Conservation (phyloP, 805 yeast species). For the Wickerhamiella galacta region DNA sequence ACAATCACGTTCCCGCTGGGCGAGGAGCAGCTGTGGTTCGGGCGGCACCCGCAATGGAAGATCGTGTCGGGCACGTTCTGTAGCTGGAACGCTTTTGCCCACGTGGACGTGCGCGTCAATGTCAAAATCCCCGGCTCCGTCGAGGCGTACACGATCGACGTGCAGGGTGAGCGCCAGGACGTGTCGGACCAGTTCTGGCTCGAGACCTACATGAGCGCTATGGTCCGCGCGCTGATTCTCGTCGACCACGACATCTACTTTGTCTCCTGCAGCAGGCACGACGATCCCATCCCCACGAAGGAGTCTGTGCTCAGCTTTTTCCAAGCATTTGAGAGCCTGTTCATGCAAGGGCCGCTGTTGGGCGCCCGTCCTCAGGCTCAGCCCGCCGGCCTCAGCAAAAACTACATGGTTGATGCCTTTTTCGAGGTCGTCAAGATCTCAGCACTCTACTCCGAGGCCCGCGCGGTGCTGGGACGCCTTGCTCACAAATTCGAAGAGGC, state of each 20-base stretch:
- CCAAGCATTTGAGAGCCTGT: conserved; percentile 48
- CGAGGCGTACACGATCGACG: conserved; percentile 24
- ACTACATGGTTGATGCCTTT: conserved; percentile 64
- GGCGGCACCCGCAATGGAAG: conserved; percentile 32
- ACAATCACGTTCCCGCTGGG: conserved; percentile 30
- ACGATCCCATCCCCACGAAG: conserved; percentile 50
- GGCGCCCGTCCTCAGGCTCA: conserved; percentile 60
- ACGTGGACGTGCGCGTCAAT: conserved; percentile 56
- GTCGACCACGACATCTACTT: conserved; percentile 64
- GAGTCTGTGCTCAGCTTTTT: conserved; percentile 38
- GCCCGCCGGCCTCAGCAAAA: conserved; percentile 42
- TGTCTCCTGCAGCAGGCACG: conserved; percentile 68
- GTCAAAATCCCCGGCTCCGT: conserved; percentile 36
- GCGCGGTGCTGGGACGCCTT: conserved; percentile 40
- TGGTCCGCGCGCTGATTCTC: conserved; percentile 58
- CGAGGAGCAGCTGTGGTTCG: conserved; percentile 58
- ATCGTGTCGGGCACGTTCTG: conserved; percentile 28
- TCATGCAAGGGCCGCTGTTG: conserved; percentile 44
- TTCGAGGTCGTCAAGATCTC: conserved; percentile 47
- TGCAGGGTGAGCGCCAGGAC: conserved; percentile 24
- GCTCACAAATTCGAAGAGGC: conserved; percentile 32
- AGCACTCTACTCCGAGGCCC: conserved; percentile 42
- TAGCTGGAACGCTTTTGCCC: conserved; percentile 55
- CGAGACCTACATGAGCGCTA: conserved; percentile 46
- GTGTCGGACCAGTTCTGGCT: conserved; percentile 24